Evolutionary conservation across 176 grass and related monocot genomes (phyloP), one percentile per base, ranked within the genome.

Genomic region (Eragrostis nindensis): DNA sequence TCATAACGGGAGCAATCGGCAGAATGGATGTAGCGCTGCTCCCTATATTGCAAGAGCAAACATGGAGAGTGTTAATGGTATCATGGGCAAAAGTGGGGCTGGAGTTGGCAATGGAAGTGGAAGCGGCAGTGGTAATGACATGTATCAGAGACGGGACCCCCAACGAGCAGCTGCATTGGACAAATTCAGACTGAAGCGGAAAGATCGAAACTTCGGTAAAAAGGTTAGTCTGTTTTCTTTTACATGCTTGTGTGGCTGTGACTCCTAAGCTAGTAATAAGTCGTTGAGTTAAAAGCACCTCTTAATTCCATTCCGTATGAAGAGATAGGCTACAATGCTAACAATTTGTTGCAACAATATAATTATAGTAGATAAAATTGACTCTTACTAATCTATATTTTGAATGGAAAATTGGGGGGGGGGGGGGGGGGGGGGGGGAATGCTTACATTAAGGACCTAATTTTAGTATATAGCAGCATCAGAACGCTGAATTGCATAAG

Each of bases 131-230:
- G 77, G 87, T 39, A 91, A 70, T 81, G 89, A 82, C 46, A 40
- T 76, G 43, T 79, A 91, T 91, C 86, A 91, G 59, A 85, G 91
- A 69, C 61, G 85, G 62, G 73, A 86, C 21, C 52, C 84, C 11
- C 88, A 93, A 68, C 83, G 90, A 84, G 92, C 95, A 88, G 92
- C 88, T 85, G 92, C 96, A 17, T 57, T 95, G 21, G 93, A 88
- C 81, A 98, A 95, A 80, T 98, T 98, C 75, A 90, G 88, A 79
- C 68, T 88, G 72, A 98, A 95, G 86, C 89, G 90, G 66, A 95
- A 98, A 91, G 88, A 87, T 73, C 85, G 90, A 56, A 93, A 95
- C 86, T 98, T 95, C 13, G 82, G 88, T 14, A 93, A 93, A 86
- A 93, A 98, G 92, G 96, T 36, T 98, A 91, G 17, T 39, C 17